These are phyloP conservation scores for Thraustochytrium sp. DNA, from an alignment of 352 stramenopile species.

Conservation along the genomic window DNA sequence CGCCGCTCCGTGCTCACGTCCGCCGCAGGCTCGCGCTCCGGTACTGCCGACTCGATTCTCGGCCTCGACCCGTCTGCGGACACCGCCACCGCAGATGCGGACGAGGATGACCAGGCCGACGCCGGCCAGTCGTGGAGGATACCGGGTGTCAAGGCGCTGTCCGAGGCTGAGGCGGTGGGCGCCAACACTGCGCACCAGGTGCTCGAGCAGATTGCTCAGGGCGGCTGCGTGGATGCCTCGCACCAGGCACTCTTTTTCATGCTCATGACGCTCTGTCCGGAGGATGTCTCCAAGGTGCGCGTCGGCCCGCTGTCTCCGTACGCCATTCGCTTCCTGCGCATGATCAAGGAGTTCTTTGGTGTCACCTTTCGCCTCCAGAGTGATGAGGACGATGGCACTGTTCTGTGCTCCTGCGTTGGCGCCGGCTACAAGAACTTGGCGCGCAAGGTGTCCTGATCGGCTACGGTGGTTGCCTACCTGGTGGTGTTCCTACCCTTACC, in stretches of 20 bases:
- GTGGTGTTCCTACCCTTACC: no score
- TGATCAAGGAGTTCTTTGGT: slow-evolving; percentile 83
- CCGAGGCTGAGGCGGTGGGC: slow-evolving; percentile 90
- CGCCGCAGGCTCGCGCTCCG: background rate
- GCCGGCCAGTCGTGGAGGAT: background rate
- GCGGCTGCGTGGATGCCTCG: slow-evolving; percentile 87
- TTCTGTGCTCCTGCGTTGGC: slow-evolving; percentile 87
- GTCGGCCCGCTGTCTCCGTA: slow-evolving; percentile 53
- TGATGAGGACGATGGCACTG: slow-evolving; percentile 61
- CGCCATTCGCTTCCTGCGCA: slow-evolving; percentile 65
- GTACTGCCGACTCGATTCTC: background rate
- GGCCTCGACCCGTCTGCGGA: background rate
- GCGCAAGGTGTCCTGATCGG: slow-evolving; percentile 86
- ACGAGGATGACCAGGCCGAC: slow-evolving; percentile 13
- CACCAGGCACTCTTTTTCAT: slow-evolving; percentile 91
- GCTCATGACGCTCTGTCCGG: slow-evolving; percentile 93
- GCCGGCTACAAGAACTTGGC: slow-evolving; percentile 89
- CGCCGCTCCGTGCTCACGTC: slow-evolving; percentile 42
- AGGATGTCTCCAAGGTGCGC: slow-evolving; percentile 91
- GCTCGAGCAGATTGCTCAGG: slow-evolving; percentile 88
- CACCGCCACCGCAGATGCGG: background rate
- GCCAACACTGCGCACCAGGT: slow-evolving; percentile 82
- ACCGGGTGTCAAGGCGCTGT: slow-evolving; percentile 12
- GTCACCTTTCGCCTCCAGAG: slow-evolving; percentile 87
- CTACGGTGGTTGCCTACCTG: no score